Evolutionary conservation across 495 filamentous ascomycete genomes (phyloP), one percentile per base, ranked within the genome.

Genomic region (Penicillium chermesinum): DNA sequence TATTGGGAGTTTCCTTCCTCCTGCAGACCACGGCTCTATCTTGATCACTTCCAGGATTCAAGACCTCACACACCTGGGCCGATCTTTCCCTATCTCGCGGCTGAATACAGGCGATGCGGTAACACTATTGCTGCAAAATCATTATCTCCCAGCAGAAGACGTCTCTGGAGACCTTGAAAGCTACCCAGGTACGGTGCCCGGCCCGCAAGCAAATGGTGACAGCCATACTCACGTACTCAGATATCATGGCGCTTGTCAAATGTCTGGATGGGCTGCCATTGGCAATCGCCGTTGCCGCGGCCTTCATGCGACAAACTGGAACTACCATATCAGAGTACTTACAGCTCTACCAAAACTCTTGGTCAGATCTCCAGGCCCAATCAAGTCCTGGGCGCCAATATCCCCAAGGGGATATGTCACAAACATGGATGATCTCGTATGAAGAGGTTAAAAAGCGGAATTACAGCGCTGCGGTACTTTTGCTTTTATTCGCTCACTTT

Each of bases 341-440:
- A 44, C 22, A 62, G 41, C 56, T 59, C 38, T 77, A 77, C 49
- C 48, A 65, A 49, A 32, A 58, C 27, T 55, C 69, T 46, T 75
- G 63, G 72, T 58, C 55, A 21, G 56, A 70, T 0, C 45, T 76
- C 18, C 59, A 65, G 55, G 17, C 42, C 38, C 62, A 60, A 50
- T 60, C 50, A 17, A 57, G 16, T 37, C 65, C 55, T 53, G 57
- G 21, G 42, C 69, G 49, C n/a, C 65, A 51, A 39, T 70, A 57
- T 64, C 50, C 39, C 36, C 62, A 55, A 60, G 69, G 52, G 20
- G 65, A 64, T 55, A 65, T 62, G 18, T 51, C 77, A 12, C 59
- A 71, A 27, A 76, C 71, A 48, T 78, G 72, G 72, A 49, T 64
- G 35, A 62, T 76, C 41, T 74, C 67, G 25, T 73, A 68, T 49